phyloP scores from a whole-genome alignment of 2,329 filamentous ascomycete species.

The Macrophomina phaseolina region DNA sequence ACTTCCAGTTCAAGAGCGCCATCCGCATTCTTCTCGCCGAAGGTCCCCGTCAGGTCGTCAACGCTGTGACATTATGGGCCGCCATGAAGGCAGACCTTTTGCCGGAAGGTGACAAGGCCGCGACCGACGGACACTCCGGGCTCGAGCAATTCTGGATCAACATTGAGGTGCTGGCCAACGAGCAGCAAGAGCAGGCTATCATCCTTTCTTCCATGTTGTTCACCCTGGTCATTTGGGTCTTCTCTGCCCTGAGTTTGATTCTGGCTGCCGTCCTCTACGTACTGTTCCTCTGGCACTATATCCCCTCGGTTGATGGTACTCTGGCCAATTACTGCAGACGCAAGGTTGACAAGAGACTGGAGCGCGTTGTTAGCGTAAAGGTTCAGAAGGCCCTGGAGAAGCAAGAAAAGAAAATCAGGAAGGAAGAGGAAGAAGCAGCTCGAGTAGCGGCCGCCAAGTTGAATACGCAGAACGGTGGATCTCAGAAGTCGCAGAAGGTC shows the following conservation, averaged over 20 bases:
- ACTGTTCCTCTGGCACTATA: constrained; percentile 90
- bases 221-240: constrained; percentile 86
- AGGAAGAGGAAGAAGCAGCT: constrained; percentile 55
- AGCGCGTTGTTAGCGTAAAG: constrained; percentile 82
- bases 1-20: constrained; percentile 81
- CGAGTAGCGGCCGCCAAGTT: constrained; percentile 29
- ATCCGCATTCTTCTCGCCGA: constrained; percentile 89
- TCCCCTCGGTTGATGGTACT: constrained; percentile 79
- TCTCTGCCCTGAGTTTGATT: constrained; percentile 76
- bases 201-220: constrained; percentile 92
- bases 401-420: constrained; percentile 63
- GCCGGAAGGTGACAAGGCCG: constrained; percentile 60
- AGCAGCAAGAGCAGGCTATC: constrained; percentile 78
- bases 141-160: constrained; percentile 84
- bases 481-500: constrained; percentile 37
- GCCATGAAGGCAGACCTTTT: constrained; percentile 78
- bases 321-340: constrained; percentile 86
- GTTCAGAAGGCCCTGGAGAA: constrained; percentile 88
- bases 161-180: constrained; percentile 71
- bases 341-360: constrained; percentile 86
- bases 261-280: constrained; percentile 79
- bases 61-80: constrained; percentile 85
- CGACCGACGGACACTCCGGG: constrained; percentile 64
- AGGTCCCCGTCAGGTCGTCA: constrained; percentile 89
- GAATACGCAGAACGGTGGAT: constrained; percentile 55